Percentiles rank a stretch among this genome's conserved stretches.
Evolutionary conservation across 352 stramenopile species (phyloP).

Genomic region (Phytophthora brassicae): DNA sequence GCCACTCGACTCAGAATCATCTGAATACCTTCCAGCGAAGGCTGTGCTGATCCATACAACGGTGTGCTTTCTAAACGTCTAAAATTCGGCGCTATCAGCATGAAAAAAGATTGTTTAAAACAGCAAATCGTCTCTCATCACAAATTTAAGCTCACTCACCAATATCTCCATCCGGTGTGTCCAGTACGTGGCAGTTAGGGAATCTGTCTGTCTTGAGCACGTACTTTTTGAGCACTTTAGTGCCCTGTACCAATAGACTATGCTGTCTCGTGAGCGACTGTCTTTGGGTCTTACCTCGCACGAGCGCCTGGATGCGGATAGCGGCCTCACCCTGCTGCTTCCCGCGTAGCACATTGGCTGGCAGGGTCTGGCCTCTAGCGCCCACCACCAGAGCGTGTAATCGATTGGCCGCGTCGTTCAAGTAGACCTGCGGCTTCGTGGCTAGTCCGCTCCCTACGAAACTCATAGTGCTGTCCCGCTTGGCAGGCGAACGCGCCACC

Average conservation of each 20-base stretch:
- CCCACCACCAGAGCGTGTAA: slow-evolving; percentile 16
- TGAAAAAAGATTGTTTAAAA: too few relatives aligned
- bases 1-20: slow-evolving; percentile 68
- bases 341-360: slow-evolving; percentile 9
- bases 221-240: slow-evolving; percentile 72
- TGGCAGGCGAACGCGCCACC: slow-evolving; percentile 17
- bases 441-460: slow-evolving; percentile 1
- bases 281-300: slow-evolving; percentile 59
- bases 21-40: slow-evolving; percentile 73
- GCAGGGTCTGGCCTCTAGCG: slow-evolving; percentile 4
- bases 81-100: slow-evolving; percentile 69
- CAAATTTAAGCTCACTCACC: slow-evolving; percentile 28
- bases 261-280: slow-evolving; percentile 48
- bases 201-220: slow-evolving; percentile 85
- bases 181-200: slow-evolving; percentile 74
- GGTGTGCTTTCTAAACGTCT: slow-evolving; percentile 63
- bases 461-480: slow-evolving; percentile 19
- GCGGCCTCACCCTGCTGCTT: slow-evolving; percentile 47
- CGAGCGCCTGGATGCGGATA: slow-evolving; percentile 70
- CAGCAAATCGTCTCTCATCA: too few relatives aligned
- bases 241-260: slow-evolving; percentile 41
- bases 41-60: slow-evolving; percentile 75
- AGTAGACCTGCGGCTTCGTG: slow-evolving; percentile 26
- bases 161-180: slow-evolving; percentile 61
- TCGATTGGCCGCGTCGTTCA: slow-evolving; percentile 40